Base-by-base conservation (phyloP, 1,284 basidiomycete genomes). In the Pseudozyma sp. region DNA sequence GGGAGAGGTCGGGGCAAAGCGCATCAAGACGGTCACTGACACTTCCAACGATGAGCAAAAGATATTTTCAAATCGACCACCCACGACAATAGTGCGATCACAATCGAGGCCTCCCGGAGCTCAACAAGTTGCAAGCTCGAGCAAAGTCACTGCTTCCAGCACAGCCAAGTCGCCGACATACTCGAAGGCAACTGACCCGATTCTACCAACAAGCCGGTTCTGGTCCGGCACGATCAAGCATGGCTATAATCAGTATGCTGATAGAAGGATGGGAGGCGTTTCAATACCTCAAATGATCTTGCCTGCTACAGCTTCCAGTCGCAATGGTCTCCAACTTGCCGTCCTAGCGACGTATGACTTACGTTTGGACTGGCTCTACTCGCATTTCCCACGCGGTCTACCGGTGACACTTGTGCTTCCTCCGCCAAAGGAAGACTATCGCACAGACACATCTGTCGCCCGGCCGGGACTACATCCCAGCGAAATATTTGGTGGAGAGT, bases 341-440 rank as follows among this genome's bases (percentile, higher is more conserved):
- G 55, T 84, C 6, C 53, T 83, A 3, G 66, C 80, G 0, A 83
- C 79, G 4, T 84, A 77, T 71, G 78, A 77, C 34, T 59, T 70
- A 11, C 76, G 81, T 19, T 76, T 81, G 18, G 71, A 80, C 19
- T 84, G 83, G 83, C 75, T 84, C 7, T 61, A 76, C 36, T 48
- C 66, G 1, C 58, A 73, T 1, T 74, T 84, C 21, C 81, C 82
- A 1, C 62, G 59, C 4, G 60, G 54, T 9, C 43, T 76, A 0
- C 65, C 75, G 3, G 74, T 80, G 25, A 83, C 82, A 0, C 76
- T 81, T 18, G 63, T 83, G 9, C 67, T 78, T 5, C 71, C 73
- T 5, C 78, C 76, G 0, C 64, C 70, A 0, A 72, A 65, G 9
- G 75, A 67, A 14, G 76, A 78, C 39, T 62, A 58, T 38, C 42